phyloP scores from a whole-genome alignment of 2,329 filamentous ascomycete genomes.

The Alternaria arbusti region DNA sequence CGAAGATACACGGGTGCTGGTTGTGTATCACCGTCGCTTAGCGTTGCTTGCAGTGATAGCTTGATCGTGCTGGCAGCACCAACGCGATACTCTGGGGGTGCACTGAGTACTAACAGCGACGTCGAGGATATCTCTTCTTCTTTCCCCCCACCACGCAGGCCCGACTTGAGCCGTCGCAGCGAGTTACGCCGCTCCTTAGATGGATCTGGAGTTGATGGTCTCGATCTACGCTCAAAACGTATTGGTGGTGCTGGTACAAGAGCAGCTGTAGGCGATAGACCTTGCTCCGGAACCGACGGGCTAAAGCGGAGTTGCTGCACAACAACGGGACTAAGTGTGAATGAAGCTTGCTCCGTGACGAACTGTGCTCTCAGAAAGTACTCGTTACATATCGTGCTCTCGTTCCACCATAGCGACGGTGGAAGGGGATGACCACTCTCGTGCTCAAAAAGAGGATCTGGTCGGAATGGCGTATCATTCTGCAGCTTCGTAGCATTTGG shows the following conservation, averaged over 20 bases:
- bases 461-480: slow-evolving; percentile 11
- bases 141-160: slow-evolving; percentile 12
- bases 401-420: slow-evolving; percentile 25
- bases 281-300: slow-evolving; percentile 20
- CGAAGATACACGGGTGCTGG: slow-evolving; percentile 24
- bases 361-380: slow-evolving; percentile 29
- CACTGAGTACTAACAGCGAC: slow-evolving; percentile 19
- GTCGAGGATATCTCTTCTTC: slow-evolving; percentile 15
- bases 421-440: slow-evolving; percentile 22
- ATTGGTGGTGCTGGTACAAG: slow-evolving; percentile 13
- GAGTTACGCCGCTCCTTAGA: slow-evolving; percentile 8
- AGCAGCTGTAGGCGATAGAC: neutral
- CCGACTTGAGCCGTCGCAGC: slow-evolving; percentile 12
- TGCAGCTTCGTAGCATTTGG: slow-evolving; percentile 14
- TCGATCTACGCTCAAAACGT: slow-evolving; percentile 18
- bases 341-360: slow-evolving; percentile 17
- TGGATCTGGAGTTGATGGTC: slow-evolving; percentile 14
- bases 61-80: slow-evolving; percentile 16
- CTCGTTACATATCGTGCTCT: slow-evolving; percentile 21
- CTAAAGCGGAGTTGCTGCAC: slow-evolving; percentile 25
- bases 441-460: slow-evolving; percentile 17
- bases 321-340: slow-evolving; percentile 22
- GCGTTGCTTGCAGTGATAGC: slow-evolving; percentile 18
- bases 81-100: slow-evolving; percentile 18
- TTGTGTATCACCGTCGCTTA: slow-evolving; percentile 2